Evolutionary conservation across 805 yeast genomes (phyloP).

Genomic region (Candida anglica): DNA sequence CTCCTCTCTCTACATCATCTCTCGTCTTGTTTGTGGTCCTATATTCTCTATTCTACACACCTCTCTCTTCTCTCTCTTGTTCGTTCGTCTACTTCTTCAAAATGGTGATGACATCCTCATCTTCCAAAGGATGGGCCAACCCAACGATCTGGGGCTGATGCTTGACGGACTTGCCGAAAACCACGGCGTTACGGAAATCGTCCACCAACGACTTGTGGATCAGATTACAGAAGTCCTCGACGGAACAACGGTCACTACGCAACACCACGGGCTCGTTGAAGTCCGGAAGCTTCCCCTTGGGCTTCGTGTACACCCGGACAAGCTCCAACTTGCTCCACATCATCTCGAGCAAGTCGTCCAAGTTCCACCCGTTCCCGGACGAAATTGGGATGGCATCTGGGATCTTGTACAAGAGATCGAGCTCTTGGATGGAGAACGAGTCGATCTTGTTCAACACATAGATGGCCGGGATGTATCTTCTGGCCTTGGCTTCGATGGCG

Average conservation of each 20-base stretch:
- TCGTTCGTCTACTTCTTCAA: slow-evolving; percentile 66
- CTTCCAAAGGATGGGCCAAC: slow-evolving; percentile 74
- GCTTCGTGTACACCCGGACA: slow-evolving; percentile 96
- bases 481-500: slow-evolving; percentile 81
- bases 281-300: slow-evolving; percentile 92
- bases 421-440: slow-evolving; percentile 88
- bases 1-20: no score
- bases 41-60: not conserved
- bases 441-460: slow-evolving; percentile 96
- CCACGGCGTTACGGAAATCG: slow-evolving; percentile 90
- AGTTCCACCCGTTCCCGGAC: slow-evolving; percentile 94
- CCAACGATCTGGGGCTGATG: slow-evolving; percentile 98
- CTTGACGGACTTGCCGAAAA: slow-evolving; percentile 90
- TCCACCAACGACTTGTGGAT: slow-evolving; percentile 93
- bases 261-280: slow-evolving; percentile 93
- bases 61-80: not conserved
- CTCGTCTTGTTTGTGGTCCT: not conserved
- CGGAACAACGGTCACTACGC: slow-evolving; percentile 74
- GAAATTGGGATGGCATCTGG: slow-evolving; percentile 98
- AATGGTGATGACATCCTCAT: slow-evolving; percentile 96
- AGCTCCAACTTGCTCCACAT: slow-evolving; percentile 94
- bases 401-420: slow-evolving; percentile 83
- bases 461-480: slow-evolving; percentile 93
- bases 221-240: slow-evolving; percentile 94
- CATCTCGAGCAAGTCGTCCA: slow-evolving; percentile 87